Evolutionary conservation across 108 stramenopile species (phyloP).

Genomic region (Cylindrotheca closterium): DNA sequence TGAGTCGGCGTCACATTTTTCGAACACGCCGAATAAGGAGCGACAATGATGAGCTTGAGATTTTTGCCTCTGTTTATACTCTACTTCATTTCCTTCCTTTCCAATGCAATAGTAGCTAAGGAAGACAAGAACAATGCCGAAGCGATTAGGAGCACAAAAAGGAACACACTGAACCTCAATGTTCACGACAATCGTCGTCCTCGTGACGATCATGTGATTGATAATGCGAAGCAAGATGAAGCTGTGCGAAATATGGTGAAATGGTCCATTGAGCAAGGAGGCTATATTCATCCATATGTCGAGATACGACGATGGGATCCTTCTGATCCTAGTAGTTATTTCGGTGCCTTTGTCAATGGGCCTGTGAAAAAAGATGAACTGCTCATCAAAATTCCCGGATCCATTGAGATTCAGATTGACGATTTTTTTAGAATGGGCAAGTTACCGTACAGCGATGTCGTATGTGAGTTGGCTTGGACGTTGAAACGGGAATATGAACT

Average conservation of each 20-base stretch:
- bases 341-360: background rate
- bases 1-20: no score
- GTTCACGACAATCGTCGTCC: no score
- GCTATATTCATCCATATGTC: background rate
- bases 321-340: background rate
- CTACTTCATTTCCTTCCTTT: no score
- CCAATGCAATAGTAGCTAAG: no score
- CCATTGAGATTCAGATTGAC: background rate
- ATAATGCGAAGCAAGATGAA: no score
- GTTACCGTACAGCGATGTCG: background rate
- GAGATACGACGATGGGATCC: background rate
- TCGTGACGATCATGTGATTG: no score
- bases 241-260: background rate
- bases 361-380: background rate
- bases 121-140: no score
- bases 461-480: background rate
- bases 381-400: background rate
- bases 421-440: background rate
- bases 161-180: no score
- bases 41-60: no score
- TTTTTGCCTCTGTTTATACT: no score
- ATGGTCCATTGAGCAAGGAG: background rate
- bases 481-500: conserved; percentile 15
- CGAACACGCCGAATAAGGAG: no score
- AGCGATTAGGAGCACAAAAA: no score